Evolutionary conservation across 2,329 filamentous ascomycete species (phyloP).

Genomic region (Pyrenochaeta sp.): DNA sequence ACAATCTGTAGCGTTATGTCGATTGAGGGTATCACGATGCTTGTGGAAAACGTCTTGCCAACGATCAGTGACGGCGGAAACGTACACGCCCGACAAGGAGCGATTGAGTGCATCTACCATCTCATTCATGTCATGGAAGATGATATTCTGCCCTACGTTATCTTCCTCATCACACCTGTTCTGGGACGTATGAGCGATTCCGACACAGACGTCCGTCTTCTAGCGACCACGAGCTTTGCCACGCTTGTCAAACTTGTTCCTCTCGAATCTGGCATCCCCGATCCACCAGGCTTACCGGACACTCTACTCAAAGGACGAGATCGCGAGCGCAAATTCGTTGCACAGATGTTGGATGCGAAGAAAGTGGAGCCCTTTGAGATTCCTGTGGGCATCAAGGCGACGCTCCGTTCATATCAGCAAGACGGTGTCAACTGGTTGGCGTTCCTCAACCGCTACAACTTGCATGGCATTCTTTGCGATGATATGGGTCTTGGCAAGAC

Average conservation of each 20-base stretch:
- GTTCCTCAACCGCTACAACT: constrained; percentile 96
- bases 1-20: constrained; percentile 97
- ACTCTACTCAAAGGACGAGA: constrained; percentile 89
- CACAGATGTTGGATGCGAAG: constrained; percentile 93
- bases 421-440: constrained; percentile 99
- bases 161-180: constrained; percentile 97
- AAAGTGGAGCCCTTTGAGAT: constrained; percentile 95
- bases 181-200: constrained; percentile 98
- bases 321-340: constrained; percentile 93
- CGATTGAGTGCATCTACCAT: constrained; percentile 95
- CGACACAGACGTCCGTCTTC: constrained; percentile 90
- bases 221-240: constrained; percentile 96
- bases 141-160: constrained; percentile 93
- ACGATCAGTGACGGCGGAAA: constrained; percentile 91
- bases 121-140: constrained; percentile 99
- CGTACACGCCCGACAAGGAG: constrained; percentile 87
- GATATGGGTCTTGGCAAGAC: constrained; percentile 99
- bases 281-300: constrained; percentile 90
- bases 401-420: constrained; percentile 95
- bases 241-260: constrained; percentile 97
- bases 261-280: constrained; percentile 94
- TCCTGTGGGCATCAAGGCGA: constrained; percentile 95
- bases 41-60: constrained; percentile 91
- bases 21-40: constrained; percentile 91
- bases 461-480: constrained; percentile 97